Evolutionary conservation across 805 yeast species (phyloP).

Genomic region (Schizosaccharomyces octosporus): DNA sequence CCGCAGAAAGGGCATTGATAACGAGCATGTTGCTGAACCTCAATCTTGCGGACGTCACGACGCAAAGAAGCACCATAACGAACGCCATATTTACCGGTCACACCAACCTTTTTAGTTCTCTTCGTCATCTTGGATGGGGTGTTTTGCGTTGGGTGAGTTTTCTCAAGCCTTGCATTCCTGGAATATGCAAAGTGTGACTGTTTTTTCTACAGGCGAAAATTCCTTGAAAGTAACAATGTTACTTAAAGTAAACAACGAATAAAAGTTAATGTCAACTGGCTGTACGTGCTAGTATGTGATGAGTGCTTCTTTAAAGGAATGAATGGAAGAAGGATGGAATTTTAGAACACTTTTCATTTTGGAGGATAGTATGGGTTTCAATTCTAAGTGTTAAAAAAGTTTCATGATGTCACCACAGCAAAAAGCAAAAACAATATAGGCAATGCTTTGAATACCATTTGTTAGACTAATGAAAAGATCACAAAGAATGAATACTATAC

Average conservation of each 20-base stretch:
- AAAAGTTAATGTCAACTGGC: neutral
- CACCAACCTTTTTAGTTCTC: slow-evolving; percentile 99
- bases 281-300: neutral
- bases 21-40: slow-evolving; percentile 94
- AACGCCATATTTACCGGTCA: slow-evolving; percentile 99
- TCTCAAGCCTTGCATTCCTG: neutral
- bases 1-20: slow-evolving; percentile 99
- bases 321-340: too few species aligned
- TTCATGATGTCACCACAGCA: too few species aligned
- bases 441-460: too few species aligned
- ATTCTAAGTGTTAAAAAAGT: too few species aligned
- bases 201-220: neutral
- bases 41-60: slow-evolving; percentile 98
- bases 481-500: too few species aligned
- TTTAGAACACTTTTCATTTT: too few species aligned
- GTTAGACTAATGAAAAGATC: too few species aligned
- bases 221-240: neutral
- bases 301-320: too few species aligned
- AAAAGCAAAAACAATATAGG: too few species aligned
- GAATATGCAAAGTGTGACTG: neutral
- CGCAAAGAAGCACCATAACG: slow-evolving; percentile 99
- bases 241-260: neutral
- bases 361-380: too few species aligned
- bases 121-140: slow-evolving; percentile 34
- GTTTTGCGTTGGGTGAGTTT: neutral